Percentiles rank a stretch among this genome's conserved stretches.
Evolutionary conservation across 2,329 filamentous ascomycete genomes (phyloP).

Genomic region (Cladosporium sphaerospermum): DNA sequence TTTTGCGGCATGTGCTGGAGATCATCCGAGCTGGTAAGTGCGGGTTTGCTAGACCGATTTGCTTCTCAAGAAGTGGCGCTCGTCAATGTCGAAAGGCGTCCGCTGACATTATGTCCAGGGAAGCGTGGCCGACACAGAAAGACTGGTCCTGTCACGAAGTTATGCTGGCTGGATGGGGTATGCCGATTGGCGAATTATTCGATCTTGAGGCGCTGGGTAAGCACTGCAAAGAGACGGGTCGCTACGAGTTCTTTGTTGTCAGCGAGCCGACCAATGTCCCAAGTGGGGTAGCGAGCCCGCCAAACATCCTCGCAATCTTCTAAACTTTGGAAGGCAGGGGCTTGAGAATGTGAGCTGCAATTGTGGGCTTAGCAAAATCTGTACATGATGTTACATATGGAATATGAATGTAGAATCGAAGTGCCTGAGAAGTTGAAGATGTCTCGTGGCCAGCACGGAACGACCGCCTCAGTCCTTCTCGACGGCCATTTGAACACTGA

Average conservation of each 20-base stretch:
- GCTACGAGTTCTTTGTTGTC: conserved; percentile 27
- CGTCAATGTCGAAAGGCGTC: too few species aligned
- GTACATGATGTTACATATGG: conserved; percentile 5
- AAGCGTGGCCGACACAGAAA: conserved; percentile 33
- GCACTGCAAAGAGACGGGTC: conserved; percentile 24
- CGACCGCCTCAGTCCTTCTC: conserved; percentile 35
- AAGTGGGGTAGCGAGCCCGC: conserved; percentile 16
- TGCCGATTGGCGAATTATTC: conserved; percentile 31
- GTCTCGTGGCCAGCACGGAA: not conserved
- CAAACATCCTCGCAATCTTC: conserved; percentile 19
- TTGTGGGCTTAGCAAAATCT: not conserved
- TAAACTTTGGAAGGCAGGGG: not conserved
- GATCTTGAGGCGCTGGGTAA: conserved; percentile 27
- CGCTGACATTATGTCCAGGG: conserved; percentile 14
- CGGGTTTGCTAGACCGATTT: not conserved
- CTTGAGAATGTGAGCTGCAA: not conserved
- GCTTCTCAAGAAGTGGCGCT: too few species aligned
- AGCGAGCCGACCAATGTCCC: conserved; percentile 18
- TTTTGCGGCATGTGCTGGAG: conserved; percentile 33
- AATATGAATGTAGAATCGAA: not conserved
- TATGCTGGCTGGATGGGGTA: conserved; percentile 27
- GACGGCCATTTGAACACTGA: conserved; percentile 71
- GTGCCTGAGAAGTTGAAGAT: not conserved
- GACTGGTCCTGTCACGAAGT: conserved; percentile 40
- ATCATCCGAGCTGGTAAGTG: conserved; percentile 32